Conservation (phyloP, 805 yeast species). For the Lachancea meyersii region DNA sequence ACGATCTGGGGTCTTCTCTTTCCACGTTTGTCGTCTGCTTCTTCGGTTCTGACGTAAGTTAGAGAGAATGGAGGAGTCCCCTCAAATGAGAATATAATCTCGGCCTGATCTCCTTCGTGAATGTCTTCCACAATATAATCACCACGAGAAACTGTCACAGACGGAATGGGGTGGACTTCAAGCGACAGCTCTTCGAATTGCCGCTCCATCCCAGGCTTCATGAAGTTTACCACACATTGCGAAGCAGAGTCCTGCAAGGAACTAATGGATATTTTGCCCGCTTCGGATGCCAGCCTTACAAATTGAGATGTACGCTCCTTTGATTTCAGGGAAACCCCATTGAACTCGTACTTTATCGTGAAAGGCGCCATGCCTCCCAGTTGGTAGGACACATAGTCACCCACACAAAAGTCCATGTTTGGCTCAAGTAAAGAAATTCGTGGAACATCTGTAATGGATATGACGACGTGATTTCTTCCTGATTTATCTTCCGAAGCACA, state of each 20-base stretch:
- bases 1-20: constrained; percentile 51
- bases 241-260: constrained; percentile 71
- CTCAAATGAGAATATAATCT: constrained; percentile 69
- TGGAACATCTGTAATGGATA: constrained; percentile 74
- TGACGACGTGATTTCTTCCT: constrained; percentile 40
- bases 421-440: constrained; percentile 45
- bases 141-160: constrained; percentile 83
- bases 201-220: constrained; percentile 33
- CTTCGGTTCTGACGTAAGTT: constrained; percentile 72
- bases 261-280: constrained; percentile 66
- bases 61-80: constrained; percentile 90
- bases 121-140: constrained; percentile 69
- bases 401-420: constrained; percentile 70
- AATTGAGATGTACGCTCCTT: constrained; percentile 44
- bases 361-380: constrained; percentile 79
- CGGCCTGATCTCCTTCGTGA: constrained; percentile 92
- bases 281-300: constrained; percentile 68
- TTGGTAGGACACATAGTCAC: constrained; percentile 76
- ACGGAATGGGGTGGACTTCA: constrained; percentile 52
- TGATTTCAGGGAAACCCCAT: constrained; percentile 53
- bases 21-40: constrained; percentile 35
- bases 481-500: constrained; percentile 48
- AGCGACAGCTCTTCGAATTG: constrained; percentile 33
- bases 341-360: constrained; percentile 65
- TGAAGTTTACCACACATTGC: constrained; percentile 61